Conservation (phyloP, 352 stramenopile genomes). For the Bremia lactucae region DNA sequence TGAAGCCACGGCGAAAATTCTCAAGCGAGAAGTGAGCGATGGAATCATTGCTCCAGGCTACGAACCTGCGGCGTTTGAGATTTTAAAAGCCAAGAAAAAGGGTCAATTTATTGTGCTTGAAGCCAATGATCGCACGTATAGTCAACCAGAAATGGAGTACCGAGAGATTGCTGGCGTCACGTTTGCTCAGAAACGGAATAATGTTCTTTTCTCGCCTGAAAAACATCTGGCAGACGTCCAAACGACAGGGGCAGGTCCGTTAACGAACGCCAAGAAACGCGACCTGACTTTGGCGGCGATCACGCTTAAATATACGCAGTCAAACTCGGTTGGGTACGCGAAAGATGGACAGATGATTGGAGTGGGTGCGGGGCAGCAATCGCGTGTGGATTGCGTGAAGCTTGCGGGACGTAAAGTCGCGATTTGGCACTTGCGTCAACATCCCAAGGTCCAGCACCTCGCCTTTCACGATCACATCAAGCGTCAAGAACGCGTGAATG, state of each 20-base stretch:
- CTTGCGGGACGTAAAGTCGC: slow-evolving; percentile 95
- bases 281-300: slow-evolving; percentile 98
- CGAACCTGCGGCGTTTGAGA: slow-evolving; percentile 94
- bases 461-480: slow-evolving; percentile 97
- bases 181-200: slow-evolving; percentile 98
- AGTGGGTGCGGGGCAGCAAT: slow-evolving; percentile 98
- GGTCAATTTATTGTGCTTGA: slow-evolving; percentile 99
- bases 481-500: slow-evolving; percentile 98
- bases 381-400: slow-evolving; percentile 99
- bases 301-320: slow-evolving; percentile 99
- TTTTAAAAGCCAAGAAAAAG: slow-evolving; percentile 98
- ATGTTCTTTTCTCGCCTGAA: slow-evolving; percentile 87
- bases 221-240: slow-evolving; percentile 90
- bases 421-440: slow-evolving; percentile 97
- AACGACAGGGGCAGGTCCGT: slow-evolving; percentile 73
- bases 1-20: slow-evolving; percentile 94
- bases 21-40: slow-evolving; percentile 99
- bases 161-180: slow-evolving; percentile 96
- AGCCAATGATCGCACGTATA: slow-evolving; percentile 88
- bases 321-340: slow-evolving; percentile 98
- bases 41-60: slow-evolving; percentile 98
- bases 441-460: slow-evolving; percentile 92
- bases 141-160: slow-evolving; percentile 92
- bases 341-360: slow-evolving; percentile 99
- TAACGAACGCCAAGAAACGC: slow-evolving; percentile 89